A percentile compares a stretch with the other conserved stretches of the same genome.
Evolutionary conservation across 2,329 filamentous ascomycete species (phyloP).

Genomic region (Aureobasidium mangrovei): DNA sequence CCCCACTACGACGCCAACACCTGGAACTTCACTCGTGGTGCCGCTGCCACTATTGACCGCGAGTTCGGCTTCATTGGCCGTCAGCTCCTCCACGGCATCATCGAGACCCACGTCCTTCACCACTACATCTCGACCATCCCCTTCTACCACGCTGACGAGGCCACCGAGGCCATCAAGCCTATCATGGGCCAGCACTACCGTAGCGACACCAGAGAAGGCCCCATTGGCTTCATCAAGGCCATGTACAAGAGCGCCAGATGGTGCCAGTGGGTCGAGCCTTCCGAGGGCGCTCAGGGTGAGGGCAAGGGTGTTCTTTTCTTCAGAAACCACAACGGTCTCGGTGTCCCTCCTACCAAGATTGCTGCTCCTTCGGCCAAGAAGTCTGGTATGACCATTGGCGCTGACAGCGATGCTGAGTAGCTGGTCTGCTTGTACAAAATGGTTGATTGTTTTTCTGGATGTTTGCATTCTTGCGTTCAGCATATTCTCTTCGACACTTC

Average conservation of each 20-base stretch:
- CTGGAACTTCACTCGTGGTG: conserved; percentile 91
- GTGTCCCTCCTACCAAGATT: conserved; percentile 45
- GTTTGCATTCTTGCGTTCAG: conserved; percentile 9
- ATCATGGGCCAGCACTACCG: conserved; percentile 97
- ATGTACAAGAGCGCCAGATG: conserved; percentile 71
- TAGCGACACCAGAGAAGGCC: conserved; percentile 65
- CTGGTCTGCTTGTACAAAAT: conserved; percentile 1
- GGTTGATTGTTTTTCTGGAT: not conserved
- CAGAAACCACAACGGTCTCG: conserved; percentile 86
- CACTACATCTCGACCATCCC: conserved; percentile 95
- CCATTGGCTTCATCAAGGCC: conserved; percentile 73
- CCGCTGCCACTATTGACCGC: conserved; percentile 90
- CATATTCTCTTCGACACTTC: conserved; percentile 5
- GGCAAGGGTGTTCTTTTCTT: conserved; percentile 85
- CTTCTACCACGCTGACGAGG: conserved; percentile 94
- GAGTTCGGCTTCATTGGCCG: conserved; percentile 96
- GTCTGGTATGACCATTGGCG: conserved; percentile 9
- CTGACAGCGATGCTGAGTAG: conserved; percentile 14
- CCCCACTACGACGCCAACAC: conserved; percentile 80
- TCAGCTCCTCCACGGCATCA: conserved; percentile 84
- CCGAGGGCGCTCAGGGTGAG: conserved; percentile 67
- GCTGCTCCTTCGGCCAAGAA: conserved; percentile 8
- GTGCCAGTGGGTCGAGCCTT: conserved; percentile 98
- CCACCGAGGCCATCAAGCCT: conserved; percentile 83
- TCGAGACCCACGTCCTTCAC: conserved; percentile 96